These are phyloP conservation scores for Metschnikowia noctiluminum DNA, from an alignment of 805 yeast genomes.

Conservation along the genomic window DNA sequence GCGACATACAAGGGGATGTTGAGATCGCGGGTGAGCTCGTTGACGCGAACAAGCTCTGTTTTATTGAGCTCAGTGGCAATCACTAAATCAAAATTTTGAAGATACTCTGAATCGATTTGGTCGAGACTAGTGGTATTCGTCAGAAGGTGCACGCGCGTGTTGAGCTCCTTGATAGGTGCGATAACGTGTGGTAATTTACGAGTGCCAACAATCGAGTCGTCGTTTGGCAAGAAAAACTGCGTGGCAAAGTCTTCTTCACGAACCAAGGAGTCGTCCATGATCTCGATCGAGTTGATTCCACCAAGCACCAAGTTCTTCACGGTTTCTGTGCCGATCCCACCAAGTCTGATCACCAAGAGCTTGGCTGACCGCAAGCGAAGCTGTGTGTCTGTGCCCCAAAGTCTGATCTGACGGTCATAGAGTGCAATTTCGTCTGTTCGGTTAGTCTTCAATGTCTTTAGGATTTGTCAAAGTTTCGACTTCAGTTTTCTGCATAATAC, in stretches of 20 bases:
- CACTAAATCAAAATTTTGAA: slow-evolving; percentile 60
- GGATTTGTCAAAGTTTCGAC: too few relatives aligned
- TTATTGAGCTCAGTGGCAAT: slow-evolving; percentile 66
- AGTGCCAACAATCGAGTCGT: slow-evolving; percentile 52
- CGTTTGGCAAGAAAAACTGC: slow-evolving; percentile 67
- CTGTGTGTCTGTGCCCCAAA: slow-evolving; percentile 97
- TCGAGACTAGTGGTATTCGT: slow-evolving; percentile 31
- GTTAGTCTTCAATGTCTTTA: background rate
- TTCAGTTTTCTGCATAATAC: too few relatives aligned
- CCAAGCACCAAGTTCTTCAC: slow-evolving; percentile 83
- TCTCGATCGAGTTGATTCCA: slow-evolving; percentile 77
- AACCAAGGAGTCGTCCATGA: slow-evolving; percentile 57
- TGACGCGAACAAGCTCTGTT: slow-evolving; percentile 44
- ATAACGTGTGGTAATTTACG: slow-evolving; percentile 53
- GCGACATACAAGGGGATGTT: slow-evolving; percentile 66
- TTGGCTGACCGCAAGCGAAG: slow-evolving; percentile 67
- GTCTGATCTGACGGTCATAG: slow-evolving; percentile 89
- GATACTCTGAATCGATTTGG: slow-evolving; percentile 32
- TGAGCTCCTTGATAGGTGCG: slow-evolving; percentile 63
- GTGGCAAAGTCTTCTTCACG: slow-evolving; percentile 62
- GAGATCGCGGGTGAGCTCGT: slow-evolving; percentile 51
- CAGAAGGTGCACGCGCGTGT: slow-evolving; percentile 67
- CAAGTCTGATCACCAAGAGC: slow-evolving; percentile 65
- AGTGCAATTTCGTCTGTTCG: slow-evolving; percentile 74
- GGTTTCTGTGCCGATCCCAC: slow-evolving; percentile 78